Evolutionary conservation across 2,329 filamentous ascomycete genomes (phyloP).

Genomic region (Curvularia sp.): DNA sequence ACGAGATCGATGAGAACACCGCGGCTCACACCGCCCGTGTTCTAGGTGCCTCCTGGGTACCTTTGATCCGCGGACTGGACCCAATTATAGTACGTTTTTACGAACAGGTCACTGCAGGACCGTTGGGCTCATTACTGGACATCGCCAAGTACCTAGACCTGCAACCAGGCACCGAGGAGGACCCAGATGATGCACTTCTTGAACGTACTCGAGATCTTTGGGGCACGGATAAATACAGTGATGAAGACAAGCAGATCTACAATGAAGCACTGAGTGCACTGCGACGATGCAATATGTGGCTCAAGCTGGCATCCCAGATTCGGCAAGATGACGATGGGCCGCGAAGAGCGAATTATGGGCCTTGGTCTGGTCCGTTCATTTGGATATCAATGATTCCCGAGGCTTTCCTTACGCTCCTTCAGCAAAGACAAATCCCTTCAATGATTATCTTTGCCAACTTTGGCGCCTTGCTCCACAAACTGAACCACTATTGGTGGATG

Average conservation of each 20-base stretch:
- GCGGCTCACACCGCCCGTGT: conserved; percentile 18
- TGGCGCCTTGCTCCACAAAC: conserved; percentile 19
- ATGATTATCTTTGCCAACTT: conserved; percentile 32
- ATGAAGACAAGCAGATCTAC: no score
- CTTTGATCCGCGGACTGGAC: conserved; percentile 24
- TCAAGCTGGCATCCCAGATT: conserved; percentile 5
- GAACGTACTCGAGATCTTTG: conserved; percentile 19
- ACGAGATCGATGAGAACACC: conserved; percentile 6
- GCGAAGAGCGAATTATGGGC: no score
- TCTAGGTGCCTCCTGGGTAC: conserved; percentile 33
- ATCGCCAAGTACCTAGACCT: conserved; percentile 25
- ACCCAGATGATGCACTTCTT: conserved; percentile 19
- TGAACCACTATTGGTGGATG: conserved; percentile 30
- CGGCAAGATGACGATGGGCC: conserved; percentile 15
- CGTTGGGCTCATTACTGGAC: conserved; percentile 21
- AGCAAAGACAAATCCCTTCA: conserved; percentile 28
- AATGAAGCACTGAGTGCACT: conserved; percentile 18
- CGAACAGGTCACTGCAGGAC: conserved; percentile 19
- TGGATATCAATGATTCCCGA: conserved; percentile 25
- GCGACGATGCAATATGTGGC: conserved; percentile 22
- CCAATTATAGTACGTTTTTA: conserved; percentile 17
- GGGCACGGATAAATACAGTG: conserved; percentile 10
- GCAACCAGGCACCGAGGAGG: conserved; percentile 10
- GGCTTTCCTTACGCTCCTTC: conserved; percentile 23
- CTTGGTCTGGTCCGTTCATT: conserved; percentile 28